phyloP scores from a whole-genome alignment of 129 eudicot genomes.

The Scalesia atractyloides region DNA sequence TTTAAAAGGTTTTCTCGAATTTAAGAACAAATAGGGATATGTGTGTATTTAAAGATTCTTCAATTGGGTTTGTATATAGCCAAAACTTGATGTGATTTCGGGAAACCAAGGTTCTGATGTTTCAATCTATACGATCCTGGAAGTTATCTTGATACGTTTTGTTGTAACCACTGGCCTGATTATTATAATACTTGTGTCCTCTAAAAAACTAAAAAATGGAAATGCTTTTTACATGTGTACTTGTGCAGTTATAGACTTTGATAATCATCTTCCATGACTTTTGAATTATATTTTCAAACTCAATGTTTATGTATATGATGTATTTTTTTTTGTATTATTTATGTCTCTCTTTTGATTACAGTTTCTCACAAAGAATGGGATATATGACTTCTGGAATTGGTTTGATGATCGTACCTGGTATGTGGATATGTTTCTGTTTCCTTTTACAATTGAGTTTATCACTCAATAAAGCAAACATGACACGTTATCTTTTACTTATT shows the following conservation, averaged over 20 bases:
- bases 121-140: not conserved
- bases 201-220: slow-evolving; percentile 3
- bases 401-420: slow-evolving; percentile 98
- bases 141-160: slow-evolving; percentile 4
- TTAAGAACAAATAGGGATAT: not conserved
- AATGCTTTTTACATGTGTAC: not conserved
- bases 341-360: slow-evolving; percentile 42
- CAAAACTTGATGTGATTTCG: slow-evolving; percentile 8
- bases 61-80: slow-evolving; percentile 16
- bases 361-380: slow-evolving; percentile 94
- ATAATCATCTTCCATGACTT: not conserved
- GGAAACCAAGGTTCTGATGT: slow-evolving; percentile 16
- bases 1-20: not conserved
- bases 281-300: not conserved
- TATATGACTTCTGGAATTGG: slow-evolving; percentile 99
- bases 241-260: not conserved
- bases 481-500: slow-evolving; percentile 18
- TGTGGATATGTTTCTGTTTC: slow-evolving; percentile 17
- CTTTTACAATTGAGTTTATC: not conserved
- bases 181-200: not conserved
- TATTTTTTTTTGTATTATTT: slow-evolving; percentile 22
- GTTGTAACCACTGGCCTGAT: not conserved
- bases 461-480: slow-evolving; percentile 20
- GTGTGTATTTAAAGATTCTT: not conserved
- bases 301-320: not conserved